Conservation (phyloP, 1,284 basidiomycete genomes). For the Trametes pubescens region DNA sequence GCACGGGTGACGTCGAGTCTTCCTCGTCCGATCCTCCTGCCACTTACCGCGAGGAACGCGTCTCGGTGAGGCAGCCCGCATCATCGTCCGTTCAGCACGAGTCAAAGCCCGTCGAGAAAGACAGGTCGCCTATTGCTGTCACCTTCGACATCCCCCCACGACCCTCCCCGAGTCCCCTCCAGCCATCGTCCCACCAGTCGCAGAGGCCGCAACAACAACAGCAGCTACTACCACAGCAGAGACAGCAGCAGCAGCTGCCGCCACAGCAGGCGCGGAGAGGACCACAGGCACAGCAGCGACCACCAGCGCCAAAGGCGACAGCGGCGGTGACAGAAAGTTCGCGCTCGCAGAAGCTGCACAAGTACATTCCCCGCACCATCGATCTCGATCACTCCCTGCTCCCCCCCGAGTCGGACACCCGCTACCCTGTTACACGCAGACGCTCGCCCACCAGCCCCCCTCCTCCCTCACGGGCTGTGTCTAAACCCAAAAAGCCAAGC, state of each 20-base stretch:
- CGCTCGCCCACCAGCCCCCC: constrained; percentile 25
- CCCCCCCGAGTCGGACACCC: constrained; percentile 30
- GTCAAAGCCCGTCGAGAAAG: not conserved
- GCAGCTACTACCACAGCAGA: not conserved
- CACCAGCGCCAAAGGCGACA: constrained; percentile 1
- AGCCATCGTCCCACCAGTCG: not conserved
- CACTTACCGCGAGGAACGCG: constrained; percentile 1
- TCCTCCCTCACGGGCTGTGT: constrained; percentile 6
- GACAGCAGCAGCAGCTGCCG: not conserved
- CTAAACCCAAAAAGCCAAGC: constrained; percentile 6
- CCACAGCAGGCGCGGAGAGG: not conserved
- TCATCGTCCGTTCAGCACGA: constrained; percentile 6
- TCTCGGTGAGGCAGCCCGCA: not conserved
- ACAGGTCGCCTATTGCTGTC: not conserved
- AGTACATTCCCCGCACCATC: constrained; percentile 19
- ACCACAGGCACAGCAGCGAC: not conserved
- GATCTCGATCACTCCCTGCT: constrained; percentile 30
- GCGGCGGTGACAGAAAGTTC: not conserved
- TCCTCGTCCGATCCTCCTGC: constrained; percentile 17
- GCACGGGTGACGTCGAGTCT: constrained; percentile 13
- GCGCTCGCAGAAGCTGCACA: constrained; percentile 12
- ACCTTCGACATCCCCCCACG: constrained; percentile 3
- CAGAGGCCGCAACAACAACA: not conserved
- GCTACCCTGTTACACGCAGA: constrained; percentile 29
- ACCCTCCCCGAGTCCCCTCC: constrained; percentile 1